A percentile compares a stretch with the other conserved stretches of the same genome.
These are phyloP conservation scores for Beauveria varroae DNA, from an alignment of 2,329 filamentous ascomycete species.

Conservation along the genomic window DNA sequence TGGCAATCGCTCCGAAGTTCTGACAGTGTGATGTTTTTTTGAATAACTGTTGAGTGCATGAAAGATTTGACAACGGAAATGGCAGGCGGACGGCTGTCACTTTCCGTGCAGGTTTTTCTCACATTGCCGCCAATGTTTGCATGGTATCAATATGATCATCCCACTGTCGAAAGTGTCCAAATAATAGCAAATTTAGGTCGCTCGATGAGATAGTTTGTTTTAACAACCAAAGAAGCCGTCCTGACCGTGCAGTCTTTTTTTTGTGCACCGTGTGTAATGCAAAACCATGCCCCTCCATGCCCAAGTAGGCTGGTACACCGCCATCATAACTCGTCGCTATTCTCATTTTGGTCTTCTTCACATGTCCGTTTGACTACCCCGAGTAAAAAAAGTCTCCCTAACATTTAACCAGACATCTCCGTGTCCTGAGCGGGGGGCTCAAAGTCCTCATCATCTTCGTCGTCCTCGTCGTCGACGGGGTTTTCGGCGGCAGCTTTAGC, in stretches of 20 bases:
- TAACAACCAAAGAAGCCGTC: not conserved
- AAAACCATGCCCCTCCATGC: not conserved
- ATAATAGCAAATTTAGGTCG: not conserved
- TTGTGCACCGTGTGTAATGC: not conserved
- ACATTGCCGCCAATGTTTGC: not conserved
- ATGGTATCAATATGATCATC: not conserved
- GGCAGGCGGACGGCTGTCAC: not conserved
- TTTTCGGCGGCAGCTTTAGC: constrained; percentile 80
- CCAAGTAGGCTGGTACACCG: not conserved
- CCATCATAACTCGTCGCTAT: not conserved
- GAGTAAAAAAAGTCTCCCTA: not conserved
- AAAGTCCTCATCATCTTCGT: constrained; percentile 68
- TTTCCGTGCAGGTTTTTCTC: not conserved
- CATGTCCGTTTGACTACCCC: not conserved
- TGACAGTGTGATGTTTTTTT: not conserved
- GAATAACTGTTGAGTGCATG: not conserved
- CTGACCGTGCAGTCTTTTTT: not conserved
- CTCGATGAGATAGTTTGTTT: not conserved
- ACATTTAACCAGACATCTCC: constrained; percentile 48
- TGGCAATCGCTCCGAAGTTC: too few relatives aligned
- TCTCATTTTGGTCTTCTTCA: not conserved
- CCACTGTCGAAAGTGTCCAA: not conserved
- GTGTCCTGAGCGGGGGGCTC: constrained; percentile 58
- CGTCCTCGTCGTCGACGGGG: constrained; percentile 65
- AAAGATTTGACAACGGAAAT: not conserved